Evolutionary conservation across 129 eudicot species (phyloP).

Genomic region (Heracleum sosnowskyi): DNA sequence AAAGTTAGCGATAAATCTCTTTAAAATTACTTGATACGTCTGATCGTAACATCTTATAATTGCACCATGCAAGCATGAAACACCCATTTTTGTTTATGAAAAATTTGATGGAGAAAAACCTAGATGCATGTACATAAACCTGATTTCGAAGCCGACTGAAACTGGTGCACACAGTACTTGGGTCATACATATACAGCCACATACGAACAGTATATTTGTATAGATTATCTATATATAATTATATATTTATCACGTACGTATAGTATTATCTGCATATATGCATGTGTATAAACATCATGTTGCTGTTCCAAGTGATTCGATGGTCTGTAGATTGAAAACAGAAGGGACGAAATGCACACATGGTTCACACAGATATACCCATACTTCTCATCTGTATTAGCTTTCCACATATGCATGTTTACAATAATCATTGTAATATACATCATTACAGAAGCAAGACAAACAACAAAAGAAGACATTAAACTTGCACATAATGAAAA

Average conservation of each 20-base stretch:
- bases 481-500: too few species aligned
- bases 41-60: too few species aligned
- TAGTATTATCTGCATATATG: not conserved
- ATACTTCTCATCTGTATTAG: too few species aligned
- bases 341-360: not conserved
- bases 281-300: conserved; percentile 1
- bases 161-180: not conserved
- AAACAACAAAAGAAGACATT: too few species aligned
- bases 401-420: not conserved
- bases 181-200: not conserved
- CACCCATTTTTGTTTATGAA: not conserved
- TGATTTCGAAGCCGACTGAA: not conserved
- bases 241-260: not conserved
- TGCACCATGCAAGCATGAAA: not conserved
- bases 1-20: too few species aligned
- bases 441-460: too few species aligned
- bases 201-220: not conserved
- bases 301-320: not conserved
- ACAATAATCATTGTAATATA: not conserved
- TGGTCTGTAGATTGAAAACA: not conserved
- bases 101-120: not conserved
- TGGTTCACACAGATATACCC: not conserved
- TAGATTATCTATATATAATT: not conserved
- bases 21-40: too few species aligned
- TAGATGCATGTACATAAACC: not conserved